Conservation (phyloP, 805 yeast species). For the Lipomyces starkeyi region DNA sequence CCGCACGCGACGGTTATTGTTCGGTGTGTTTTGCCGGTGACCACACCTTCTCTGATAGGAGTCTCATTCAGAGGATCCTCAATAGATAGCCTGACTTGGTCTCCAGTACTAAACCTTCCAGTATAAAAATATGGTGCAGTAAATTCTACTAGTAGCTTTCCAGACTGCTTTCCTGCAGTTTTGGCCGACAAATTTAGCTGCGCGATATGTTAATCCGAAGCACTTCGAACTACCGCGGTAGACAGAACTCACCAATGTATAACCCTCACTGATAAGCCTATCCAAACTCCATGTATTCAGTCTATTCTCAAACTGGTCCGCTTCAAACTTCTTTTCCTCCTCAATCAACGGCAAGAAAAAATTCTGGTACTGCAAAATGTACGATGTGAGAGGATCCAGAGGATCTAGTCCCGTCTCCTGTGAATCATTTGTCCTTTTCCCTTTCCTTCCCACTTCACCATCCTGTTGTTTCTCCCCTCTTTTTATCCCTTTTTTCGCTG, state of each 20-base stretch:
- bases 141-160: not conserved
- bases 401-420: conserved; percentile 1
- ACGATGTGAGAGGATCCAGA: not conserved
- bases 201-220: not conserved
- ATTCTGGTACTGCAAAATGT: not conserved
- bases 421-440: not conserved
- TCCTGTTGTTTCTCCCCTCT: not conserved
- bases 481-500: conserved; percentile 8
- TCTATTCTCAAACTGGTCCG: not conserved
- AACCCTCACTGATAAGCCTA: not conserved
- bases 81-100: not conserved
- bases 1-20: not conserved
- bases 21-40: not conserved
- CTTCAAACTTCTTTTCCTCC: not conserved
- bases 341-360: conserved; percentile 5
- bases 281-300: not conserved
- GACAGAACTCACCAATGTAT: not conserved
- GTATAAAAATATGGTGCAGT: not conserved
- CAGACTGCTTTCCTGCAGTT: not conserved
- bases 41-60: not conserved
- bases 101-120: conserved; percentile 2
- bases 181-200: conserved; percentile 4
- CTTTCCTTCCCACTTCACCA: conserved; percentile 4
- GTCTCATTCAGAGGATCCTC: not conserved
- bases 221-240: not conserved